phyloP scores from a whole-genome alignment of 106 monocot genomes.

The Dendrobium chrysotoxum region DNA sequence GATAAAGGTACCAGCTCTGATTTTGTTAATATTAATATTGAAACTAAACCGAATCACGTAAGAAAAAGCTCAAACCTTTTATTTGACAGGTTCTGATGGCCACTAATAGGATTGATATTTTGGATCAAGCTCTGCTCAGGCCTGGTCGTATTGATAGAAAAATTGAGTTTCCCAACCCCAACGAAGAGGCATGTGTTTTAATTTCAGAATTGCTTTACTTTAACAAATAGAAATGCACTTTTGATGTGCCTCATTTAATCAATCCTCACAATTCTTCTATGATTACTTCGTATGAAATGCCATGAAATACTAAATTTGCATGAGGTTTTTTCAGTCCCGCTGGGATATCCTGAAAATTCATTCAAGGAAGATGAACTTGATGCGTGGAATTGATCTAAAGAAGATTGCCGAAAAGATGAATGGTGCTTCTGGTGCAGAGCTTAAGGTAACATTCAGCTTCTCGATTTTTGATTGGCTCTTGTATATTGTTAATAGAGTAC shows the following conservation, averaged over 20 bases:
- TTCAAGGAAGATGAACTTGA: constrained; percentile 98
- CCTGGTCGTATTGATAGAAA: constrained; percentile 88
- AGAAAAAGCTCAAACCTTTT: neutral
- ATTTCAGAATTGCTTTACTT: neutral
- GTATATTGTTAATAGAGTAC: no score
- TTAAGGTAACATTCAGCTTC: constrained; percentile 48
- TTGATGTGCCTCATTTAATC: neutral
- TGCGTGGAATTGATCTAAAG: constrained; percentile 97
- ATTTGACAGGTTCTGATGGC: constrained; percentile 69
- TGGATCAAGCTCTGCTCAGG: constrained; percentile 80
- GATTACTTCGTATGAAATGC: neutral
- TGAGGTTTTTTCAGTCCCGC: constrained; percentile 59
- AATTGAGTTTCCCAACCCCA: constrained; percentile 92
- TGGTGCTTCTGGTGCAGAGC: constrained; percentile 95
- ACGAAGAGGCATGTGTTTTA: constrained; percentile 54
- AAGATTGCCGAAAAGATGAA: constrained; percentile 98
- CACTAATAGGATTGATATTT: constrained; percentile 77
- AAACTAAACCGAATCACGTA: no score
- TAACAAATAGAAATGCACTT: neutral
- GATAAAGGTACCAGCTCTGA: constrained; percentile 37
- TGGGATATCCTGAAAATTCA: constrained; percentile 96
- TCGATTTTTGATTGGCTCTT: no score
- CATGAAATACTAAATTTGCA: neutral
- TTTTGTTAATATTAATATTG: neutral
- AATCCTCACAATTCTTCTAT: neutral